Percentiles rank a stretch among this genome's conserved stretches.
phyloP scores from a whole-genome alignment of 495 filamentous ascomycete genomes.

The Apiosordaria backusii region DNA sequence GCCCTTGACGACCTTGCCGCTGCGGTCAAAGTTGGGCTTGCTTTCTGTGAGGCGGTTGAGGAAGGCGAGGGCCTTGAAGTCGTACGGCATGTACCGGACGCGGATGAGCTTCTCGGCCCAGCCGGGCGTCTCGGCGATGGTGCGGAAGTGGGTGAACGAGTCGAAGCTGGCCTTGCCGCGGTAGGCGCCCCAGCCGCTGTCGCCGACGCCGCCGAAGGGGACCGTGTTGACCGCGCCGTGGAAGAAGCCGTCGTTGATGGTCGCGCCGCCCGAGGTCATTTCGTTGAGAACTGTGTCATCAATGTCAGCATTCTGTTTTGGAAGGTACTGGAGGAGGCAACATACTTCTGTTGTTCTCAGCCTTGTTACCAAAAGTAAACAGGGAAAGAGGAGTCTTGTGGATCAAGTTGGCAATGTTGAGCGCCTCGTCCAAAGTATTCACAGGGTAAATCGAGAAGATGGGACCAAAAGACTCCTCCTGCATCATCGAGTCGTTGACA shows the following conservation, averaged over 20 bases:
- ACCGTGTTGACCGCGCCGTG: slow-evolving; percentile 73
- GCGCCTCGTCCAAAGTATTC: slow-evolving; percentile 72
- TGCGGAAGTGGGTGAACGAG: slow-evolving; percentile 75
- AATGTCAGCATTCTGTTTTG: slow-evolving; percentile 18
- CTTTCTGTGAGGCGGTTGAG: slow-evolving; percentile 53
- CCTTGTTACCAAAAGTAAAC: slow-evolving; percentile 77
- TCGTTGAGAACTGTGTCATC: slow-evolving; percentile 55
- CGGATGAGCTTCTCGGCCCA: slow-evolving; percentile 77
- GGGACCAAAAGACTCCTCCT: slow-evolving; percentile 85
- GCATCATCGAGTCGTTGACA: slow-evolving; percentile 70
- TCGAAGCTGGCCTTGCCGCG: slow-evolving; percentile 82
- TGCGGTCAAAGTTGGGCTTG: slow-evolving; percentile 80
- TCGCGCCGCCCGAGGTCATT: slow-evolving; percentile 72
- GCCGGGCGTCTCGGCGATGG: slow-evolving; percentile 67
- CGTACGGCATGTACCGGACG: slow-evolving; percentile 79
- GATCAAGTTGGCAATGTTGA: slow-evolving; percentile 69
- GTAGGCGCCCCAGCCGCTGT: slow-evolving; percentile 79
- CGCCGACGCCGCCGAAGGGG: slow-evolving; percentile 87
- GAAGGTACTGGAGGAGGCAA: neutral
- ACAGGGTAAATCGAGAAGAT: slow-evolving; percentile 76
- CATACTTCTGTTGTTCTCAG: slow-evolving; percentile 65
- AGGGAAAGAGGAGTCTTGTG: slow-evolving; percentile 77
- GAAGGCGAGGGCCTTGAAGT: slow-evolving; percentile 47
- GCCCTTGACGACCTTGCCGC: slow-evolving; percentile 57
- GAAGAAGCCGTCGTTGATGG: slow-evolving; percentile 78